Percentiles rank a stretch among this genome's conserved stretches.
Conservation (phyloP, 208 protist species). For the Crithidia mellificae region DNA sequence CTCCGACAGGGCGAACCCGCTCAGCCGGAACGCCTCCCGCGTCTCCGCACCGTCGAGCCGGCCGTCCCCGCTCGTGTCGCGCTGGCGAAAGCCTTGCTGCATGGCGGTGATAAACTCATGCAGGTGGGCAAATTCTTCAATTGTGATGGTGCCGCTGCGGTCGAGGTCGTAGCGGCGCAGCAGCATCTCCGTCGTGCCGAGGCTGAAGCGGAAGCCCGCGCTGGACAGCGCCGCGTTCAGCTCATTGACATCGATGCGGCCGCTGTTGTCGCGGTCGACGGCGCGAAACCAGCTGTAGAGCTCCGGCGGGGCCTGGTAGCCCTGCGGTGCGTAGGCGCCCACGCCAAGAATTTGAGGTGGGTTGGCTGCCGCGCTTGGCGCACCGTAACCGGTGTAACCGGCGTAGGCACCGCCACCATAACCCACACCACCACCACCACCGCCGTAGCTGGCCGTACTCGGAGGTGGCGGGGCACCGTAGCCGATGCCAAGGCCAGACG, state of each 20-base stretch:
- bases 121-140: constrained; percentile 69
- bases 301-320: constrained; percentile 23
- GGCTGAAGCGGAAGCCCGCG: constrained; percentile 58
- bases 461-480: constrained; percentile 1
- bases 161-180: constrained; percentile 76
- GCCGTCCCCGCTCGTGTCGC: constrained; percentile 47
- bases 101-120: constrained; percentile 67
- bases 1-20: constrained; percentile 54
- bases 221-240: constrained; percentile 64
- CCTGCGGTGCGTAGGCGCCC: constrained; percentile 15
- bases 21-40: constrained; percentile 39
- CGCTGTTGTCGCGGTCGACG: constrained; percentile 63
- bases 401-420: no score
- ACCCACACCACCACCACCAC: no score
- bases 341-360: neutral
- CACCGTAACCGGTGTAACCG: neutral
- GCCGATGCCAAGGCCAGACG: neutral
- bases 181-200: constrained; percentile 70
- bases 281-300: constrained; percentile 59
- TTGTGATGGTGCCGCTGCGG: constrained; percentile 51
- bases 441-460: neutral
- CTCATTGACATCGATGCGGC: constrained; percentile 60
- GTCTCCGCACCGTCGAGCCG: constrained; percentile 57
- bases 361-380: neutral
- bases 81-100: constrained; percentile 51